phyloP scores from a whole-genome alignment of 108 stramenopile genomes.

The Chaetoceros muelleri region DNA sequence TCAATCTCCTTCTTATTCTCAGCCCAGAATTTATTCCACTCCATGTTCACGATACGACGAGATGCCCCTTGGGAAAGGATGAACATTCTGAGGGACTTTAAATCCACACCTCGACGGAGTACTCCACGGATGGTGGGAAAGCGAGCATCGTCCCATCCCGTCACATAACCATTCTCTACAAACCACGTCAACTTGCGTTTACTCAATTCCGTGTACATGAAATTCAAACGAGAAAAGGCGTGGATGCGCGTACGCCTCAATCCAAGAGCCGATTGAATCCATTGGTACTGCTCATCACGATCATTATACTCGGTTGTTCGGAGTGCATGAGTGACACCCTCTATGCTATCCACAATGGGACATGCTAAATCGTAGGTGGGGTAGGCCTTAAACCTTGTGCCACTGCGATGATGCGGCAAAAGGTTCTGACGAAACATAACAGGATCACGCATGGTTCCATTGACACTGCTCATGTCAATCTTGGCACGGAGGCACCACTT shows the following conservation, averaged over 20 bases:
- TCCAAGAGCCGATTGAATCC: conserved; percentile 76
- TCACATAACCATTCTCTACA: conserved; percentile 89
- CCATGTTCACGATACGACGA: conserved; percentile 90
- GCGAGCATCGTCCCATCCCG: conserved; percentile 97
- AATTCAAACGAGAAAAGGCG: conserved; percentile 95
- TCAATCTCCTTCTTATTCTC: conserved; percentile 97
- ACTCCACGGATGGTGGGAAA: conserved; percentile 97
- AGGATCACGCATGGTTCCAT: conserved; percentile 98
- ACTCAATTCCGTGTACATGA: conserved; percentile 91
- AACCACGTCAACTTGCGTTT: conserved; percentile 99
- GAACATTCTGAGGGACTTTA: conserved; percentile 81
- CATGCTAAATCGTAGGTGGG: conserved; percentile 99
- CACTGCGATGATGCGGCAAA: conserved; percentile 92
- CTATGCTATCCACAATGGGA: conserved; percentile 97
- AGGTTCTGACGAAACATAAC: conserved; percentile 93
- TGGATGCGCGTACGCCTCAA: conserved; percentile 89
- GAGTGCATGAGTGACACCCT: conserved; percentile 97
- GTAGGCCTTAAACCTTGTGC: conserved; percentile 96
- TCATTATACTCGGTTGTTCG: conserved; percentile 99
- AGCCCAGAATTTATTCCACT: conserved; percentile 97
- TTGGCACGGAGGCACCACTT: conserved; percentile 97
- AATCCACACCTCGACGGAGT: conserved; percentile 83
- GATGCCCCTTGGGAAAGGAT: conserved; percentile 87
- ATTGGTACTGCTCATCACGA: conserved; percentile 91
- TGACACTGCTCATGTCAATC: conserved; percentile 90